A percentile compares a stretch with the other conserved stretches of the same genome.
phyloP scores from a whole-genome alignment of 2,329 filamentous ascomycete species.

The Pseudogymnoascus sp. region DNA sequence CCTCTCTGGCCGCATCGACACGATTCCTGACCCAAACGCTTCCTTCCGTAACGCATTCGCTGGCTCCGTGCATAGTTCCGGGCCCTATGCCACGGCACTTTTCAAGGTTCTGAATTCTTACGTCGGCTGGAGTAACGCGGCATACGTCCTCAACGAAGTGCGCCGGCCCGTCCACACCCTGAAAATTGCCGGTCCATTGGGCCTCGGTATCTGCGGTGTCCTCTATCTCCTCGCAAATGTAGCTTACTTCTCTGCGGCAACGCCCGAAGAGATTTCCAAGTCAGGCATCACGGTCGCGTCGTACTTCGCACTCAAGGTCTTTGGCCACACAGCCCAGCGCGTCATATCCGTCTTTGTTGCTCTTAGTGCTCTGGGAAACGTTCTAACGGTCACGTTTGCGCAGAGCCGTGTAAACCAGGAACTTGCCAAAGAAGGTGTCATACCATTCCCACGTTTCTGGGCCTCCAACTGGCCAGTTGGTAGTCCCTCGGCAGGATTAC shows the following conservation, averaged over 20 bases:
- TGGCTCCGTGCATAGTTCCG: slow-evolving; percentile 35
- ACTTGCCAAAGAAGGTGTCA: slow-evolving; percentile 40
- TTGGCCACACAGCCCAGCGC: slow-evolving; percentile 36
- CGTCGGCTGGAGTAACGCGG: slow-evolving; percentile 47
- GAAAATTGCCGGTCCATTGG: slow-evolving; percentile 49
- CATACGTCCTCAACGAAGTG: slow-evolving; percentile 51
- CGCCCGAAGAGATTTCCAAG: slow-evolving; percentile 45
- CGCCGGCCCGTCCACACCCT: slow-evolving; percentile 49
- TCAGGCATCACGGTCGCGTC: slow-evolving; percentile 49
- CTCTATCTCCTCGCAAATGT: slow-evolving; percentile 52
- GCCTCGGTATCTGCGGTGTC: slow-evolving; percentile 44
- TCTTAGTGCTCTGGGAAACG: slow-evolving; percentile 42
- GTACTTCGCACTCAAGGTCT: slow-evolving; percentile 49
- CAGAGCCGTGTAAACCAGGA: slow-evolving; percentile 42
- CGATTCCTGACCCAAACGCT: slow-evolving; percentile 28
- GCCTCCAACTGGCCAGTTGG: slow-evolving; percentile 18
- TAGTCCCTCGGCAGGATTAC: slow-evolving; percentile 30
- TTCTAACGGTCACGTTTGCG: slow-evolving; percentile 41
- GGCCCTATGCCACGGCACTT: slow-evolving; percentile 40
- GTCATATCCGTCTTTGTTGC: slow-evolving; percentile 41
- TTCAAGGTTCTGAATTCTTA: slow-evolving; percentile 51
- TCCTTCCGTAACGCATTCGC: slow-evolving; percentile 43
- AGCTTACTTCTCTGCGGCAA: slow-evolving; percentile 52
- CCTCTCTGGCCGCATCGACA: slow-evolving; percentile 30
- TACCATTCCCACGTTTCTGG: slow-evolving; percentile 36